Evolutionary conservation across 2,329 filamentous ascomycete species (phyloP), one percentile per base, ranked within the genome.

Genomic region (Alternaria burnsii): DNA sequence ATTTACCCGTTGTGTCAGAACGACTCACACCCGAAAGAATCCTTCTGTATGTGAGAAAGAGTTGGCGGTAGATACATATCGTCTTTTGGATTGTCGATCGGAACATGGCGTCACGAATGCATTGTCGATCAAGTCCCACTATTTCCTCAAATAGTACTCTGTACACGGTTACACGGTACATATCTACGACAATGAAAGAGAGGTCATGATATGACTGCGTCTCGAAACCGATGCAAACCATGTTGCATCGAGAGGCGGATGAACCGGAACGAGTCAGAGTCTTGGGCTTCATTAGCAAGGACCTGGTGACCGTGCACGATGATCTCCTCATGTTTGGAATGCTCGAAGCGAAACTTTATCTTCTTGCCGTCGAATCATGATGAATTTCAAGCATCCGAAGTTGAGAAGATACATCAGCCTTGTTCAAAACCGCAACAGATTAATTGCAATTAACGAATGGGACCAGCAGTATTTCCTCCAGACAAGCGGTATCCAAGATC

Each of bases 181-280:
- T 36, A 41, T 48, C 40, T 28, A 20, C 47, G 52, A 54, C 41
- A 52, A 43, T 41, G 22, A 40, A 44, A 50, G 36, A 16, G 32
- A 42, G 28, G 34, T 43, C 30, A 32, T 52, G 32, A 44, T 52
- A 14, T 30, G 36, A 42, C 48, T 38, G 42, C 28, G 58, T 53
- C 42, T 54, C 47, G 51, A 52, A 48, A 53, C 30, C 55, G 59
- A 58, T 20, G 54, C 57, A 50, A 36, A 38, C 40, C 52, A 50
- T 43, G 54, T 54, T 48, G 51, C 54, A 48, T 57, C 36, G 20
- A 44, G 28, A 57, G 44, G 48, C 60, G 60, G 54, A 58, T 60
- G 53, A 48, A 53, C 52, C 59, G 65, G 64, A 54, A 53, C 62
- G 59, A 65, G 62, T 63, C 65, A 67, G 58, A 24, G 26, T 32